phyloP scores from a whole-genome alignment of 371 early-diverging fungal species.

The Mortierella sp. region DNA sequence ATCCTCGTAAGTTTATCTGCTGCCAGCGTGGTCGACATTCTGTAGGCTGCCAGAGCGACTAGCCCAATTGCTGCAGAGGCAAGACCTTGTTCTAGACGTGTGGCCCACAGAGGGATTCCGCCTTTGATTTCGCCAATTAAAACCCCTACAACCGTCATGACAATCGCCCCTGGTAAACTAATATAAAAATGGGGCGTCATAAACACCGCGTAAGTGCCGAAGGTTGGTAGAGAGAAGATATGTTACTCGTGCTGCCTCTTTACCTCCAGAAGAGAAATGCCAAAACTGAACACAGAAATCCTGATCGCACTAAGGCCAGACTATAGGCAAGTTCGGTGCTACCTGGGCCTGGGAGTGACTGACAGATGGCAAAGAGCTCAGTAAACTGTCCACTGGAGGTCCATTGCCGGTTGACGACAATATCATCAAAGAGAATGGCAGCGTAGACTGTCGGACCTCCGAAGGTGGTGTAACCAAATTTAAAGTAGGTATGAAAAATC shows the following conservation, averaged over 20 bases:
- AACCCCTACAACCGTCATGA: conserved; percentile 63
- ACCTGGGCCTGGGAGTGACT: conserved; percentile 74
- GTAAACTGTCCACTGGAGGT: conserved; percentile 60
- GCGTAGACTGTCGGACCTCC: conserved; percentile 74
- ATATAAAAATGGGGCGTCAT: too few relatives aligned
- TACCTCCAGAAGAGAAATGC: conserved; percentile 68
- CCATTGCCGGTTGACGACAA: conserved; percentile 64
- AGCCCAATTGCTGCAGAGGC: conserved; percentile 68
- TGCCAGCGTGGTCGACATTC: conserved; percentile 61
- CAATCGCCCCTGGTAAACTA: conserved; percentile 65
- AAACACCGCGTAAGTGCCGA: too few relatives aligned
- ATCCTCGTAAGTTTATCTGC: conserved; percentile 56
- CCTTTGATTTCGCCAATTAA: conserved; percentile 58
- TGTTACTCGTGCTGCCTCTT: too few relatives aligned
- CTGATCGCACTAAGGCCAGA: conserved; percentile 65
- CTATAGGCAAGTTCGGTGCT: conserved; percentile 69
- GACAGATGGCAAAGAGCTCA: conserved; percentile 71
- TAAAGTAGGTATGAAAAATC: conserved; percentile 33
- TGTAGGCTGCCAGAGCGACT: conserved; percentile 67
- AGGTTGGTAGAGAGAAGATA: too few relatives aligned
- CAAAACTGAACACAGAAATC: conserved; percentile 59
- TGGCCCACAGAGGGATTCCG: conserved; percentile 60
- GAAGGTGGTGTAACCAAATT: conserved; percentile 65
- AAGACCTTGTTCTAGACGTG: conserved; percentile 64
- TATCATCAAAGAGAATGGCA: conserved; percentile 64